Conservation (phyloP, 2,329 filamentous ascomycete species). For the Fusarium goolgardi region DNA sequence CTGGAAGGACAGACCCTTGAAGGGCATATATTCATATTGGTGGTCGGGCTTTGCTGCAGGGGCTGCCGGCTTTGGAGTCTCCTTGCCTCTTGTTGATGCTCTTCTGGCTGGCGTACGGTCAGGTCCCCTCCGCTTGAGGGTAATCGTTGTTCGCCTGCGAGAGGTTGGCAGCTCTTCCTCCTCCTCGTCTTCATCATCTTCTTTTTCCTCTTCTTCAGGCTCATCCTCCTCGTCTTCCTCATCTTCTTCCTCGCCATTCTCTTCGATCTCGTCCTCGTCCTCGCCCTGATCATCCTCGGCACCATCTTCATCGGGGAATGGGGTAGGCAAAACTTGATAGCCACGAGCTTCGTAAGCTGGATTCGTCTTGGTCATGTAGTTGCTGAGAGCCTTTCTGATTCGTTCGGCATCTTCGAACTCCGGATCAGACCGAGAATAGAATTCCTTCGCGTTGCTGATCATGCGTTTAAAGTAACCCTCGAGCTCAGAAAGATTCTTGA, state of each 20-base stretch:
- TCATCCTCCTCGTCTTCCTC: constrained; percentile 50
- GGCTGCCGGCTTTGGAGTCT: constrained; percentile 52
- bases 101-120: constrained; percentile 52
- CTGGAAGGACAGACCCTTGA: constrained; percentile 81
- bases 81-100: constrained; percentile 48
- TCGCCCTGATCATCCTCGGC: constrained; percentile 48
- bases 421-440: constrained; percentile 77
- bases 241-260: constrained; percentile 47
- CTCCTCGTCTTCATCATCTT: constrained; percentile 49
- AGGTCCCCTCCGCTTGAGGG: constrained; percentile 54
- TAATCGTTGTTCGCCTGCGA: constrained; percentile 54
- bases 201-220: constrained; percentile 46
- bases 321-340: constrained; percentile 79
- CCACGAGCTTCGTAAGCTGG: constrained; percentile 78
- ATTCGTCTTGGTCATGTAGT: constrained; percentile 88
- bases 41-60: constrained; percentile 61
- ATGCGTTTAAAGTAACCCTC: constrained; percentile 91
- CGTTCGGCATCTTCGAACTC: constrained; percentile 88
- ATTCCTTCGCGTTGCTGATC: constrained; percentile 88
- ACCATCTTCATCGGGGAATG: constrained; percentile 59
- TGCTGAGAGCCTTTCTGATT: constrained; percentile 85
- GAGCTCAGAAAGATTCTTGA: constrained; percentile 76
- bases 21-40: constrained; percentile 68
- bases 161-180: constrained; percentile 49
- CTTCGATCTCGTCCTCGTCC: constrained; percentile 48